Evolutionary conservation across 345 rosid species (phyloP).

Genomic region (thale cress (Arabidopsis thaliana)): DNA sequence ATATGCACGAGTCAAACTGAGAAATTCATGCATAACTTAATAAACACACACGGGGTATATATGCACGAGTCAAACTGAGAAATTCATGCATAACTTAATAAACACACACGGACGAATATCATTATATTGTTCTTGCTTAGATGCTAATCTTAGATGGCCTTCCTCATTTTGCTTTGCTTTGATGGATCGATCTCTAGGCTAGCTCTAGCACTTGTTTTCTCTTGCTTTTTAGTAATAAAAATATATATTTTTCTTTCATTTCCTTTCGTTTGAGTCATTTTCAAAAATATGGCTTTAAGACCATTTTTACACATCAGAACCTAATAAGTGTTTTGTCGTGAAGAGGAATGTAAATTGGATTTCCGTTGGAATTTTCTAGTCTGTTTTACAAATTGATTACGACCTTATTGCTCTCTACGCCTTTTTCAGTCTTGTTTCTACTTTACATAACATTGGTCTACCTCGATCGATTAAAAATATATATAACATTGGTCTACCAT

Average conservation of each 20-base stretch:
- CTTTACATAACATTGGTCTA: conserved; percentile 18
- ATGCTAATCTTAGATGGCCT: conserved; percentile 35
- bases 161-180: conserved; percentile 9
- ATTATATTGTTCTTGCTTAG: conserved; percentile 26
- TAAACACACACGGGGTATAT: no score
- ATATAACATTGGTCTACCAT: conserved; percentile 18
- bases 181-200: no score
- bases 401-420: conserved; percentile 42
- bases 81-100: conserved; percentile 5
- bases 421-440: conserved; percentile 32
- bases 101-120: neutral
- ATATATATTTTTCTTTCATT: neutral
- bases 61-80: no score
- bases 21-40: no score
- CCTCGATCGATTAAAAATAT: no score
- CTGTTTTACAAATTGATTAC: conserved; percentile 27
- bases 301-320: conserved; percentile 49
- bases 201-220: conserved; percentile 25
- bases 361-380: conserved; percentile 39
- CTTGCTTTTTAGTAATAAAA: neutral
- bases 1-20: no score
- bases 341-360: conserved; percentile 34
- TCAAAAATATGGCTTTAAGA: conserved; percentile 38
- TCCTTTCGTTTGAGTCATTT: conserved; percentile 24
- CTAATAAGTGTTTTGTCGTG: conserved; percentile 43